Conservation (phyloP, 202 grass and related monocot genomes). For the Setaria italica region DNA sequence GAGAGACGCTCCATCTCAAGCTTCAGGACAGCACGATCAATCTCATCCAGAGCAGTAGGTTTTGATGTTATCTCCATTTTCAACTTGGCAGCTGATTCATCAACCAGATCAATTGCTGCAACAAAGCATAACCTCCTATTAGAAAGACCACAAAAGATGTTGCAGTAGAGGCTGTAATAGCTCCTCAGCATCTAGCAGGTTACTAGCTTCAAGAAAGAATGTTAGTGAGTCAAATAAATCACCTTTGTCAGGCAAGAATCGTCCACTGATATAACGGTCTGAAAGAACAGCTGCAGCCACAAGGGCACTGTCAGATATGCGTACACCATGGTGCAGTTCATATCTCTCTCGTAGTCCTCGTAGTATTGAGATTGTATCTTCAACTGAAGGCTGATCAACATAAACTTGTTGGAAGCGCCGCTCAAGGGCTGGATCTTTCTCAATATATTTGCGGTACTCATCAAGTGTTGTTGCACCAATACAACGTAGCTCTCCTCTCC, state of each 20-base stretch:
- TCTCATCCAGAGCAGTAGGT: constrained; percentile 95
- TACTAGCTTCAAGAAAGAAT: constrained; percentile 15
- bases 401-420: constrained; percentile 98
- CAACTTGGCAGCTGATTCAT: constrained; percentile 95
- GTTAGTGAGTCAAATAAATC: constrained; percentile 9
- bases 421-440: constrained; percentile 98
- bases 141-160: constrained; percentile 37
- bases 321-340: constrained; percentile 93
- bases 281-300: constrained; percentile 88
- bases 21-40: constrained; percentile 94
- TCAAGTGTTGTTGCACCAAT: constrained; percentile 98
- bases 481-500: constrained; percentile 92
- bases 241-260: constrained; percentile 99
- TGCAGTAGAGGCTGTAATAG: constrained; percentile 1
- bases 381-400: constrained; percentile 94
- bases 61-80: constrained; percentile 99
- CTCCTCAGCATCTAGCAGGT: not conserved
- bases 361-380: constrained; percentile 99
- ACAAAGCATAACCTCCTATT: constrained; percentile 28
- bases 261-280: constrained; percentile 95
- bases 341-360: constrained; percentile 93
- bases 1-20: constrained; percentile 98
- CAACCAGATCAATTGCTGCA: constrained; percentile 97
- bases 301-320: constrained; percentile 94
- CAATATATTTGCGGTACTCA: constrained; percentile 98